A percentile compares a stretch with the other conserved stretches of the same genome.
phyloP scores from a whole-genome alignment of 2,329 filamentous ascomycete species.

The Xylariales sp. region DNA sequence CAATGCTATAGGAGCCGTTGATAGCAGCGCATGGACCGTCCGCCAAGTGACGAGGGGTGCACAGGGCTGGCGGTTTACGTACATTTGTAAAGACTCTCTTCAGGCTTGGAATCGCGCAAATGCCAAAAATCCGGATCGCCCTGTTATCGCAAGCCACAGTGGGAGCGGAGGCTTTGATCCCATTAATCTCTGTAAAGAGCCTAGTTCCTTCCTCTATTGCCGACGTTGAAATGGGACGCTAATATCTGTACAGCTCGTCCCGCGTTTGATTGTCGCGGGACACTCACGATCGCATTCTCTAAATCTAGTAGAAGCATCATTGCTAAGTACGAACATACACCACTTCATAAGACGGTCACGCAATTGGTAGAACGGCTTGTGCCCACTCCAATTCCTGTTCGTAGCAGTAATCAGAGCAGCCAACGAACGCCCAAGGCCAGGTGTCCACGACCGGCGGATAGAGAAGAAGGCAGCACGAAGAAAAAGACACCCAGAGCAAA shows the following conservation, averaged over 20 bases:
- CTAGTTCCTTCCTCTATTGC: background rate
- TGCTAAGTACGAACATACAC: slow-evolving; percentile 67
- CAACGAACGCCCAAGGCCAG: slow-evolving; percentile 48
- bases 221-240: slow-evolving; percentile 21
- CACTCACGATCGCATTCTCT: slow-evolving; percentile 62
- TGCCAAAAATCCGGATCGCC: slow-evolving; percentile 55
- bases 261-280: slow-evolving; percentile 69
- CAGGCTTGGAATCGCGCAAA: slow-evolving; percentile 63
- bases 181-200: slow-evolving; percentile 56
- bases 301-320: slow-evolving; percentile 60
- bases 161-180: slow-evolving; percentile 59
- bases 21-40: slow-evolving; percentile 62
- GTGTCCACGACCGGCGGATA: slow-evolving; percentile 46
- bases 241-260: slow-evolving; percentile 59
- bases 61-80: slow-evolving; percentile 66
- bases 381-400: slow-evolving; percentile 53
- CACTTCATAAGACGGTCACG: slow-evolving; percentile 66
- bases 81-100: slow-evolving; percentile 64
- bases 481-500: slow-evolving; percentile 46
- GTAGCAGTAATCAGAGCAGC: slow-evolving; percentile 38
- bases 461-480: slow-evolving; percentile 41
- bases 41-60: slow-evolving; percentile 57
- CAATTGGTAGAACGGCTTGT: slow-evolving; percentile 61
- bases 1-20: slow-evolving; percentile 55
- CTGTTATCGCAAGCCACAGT: slow-evolving; percentile 62